These are phyloP conservation scores for Populus simonii DNA, from an alignment of 345 rosid species.

Conservation along the genomic window DNA sequence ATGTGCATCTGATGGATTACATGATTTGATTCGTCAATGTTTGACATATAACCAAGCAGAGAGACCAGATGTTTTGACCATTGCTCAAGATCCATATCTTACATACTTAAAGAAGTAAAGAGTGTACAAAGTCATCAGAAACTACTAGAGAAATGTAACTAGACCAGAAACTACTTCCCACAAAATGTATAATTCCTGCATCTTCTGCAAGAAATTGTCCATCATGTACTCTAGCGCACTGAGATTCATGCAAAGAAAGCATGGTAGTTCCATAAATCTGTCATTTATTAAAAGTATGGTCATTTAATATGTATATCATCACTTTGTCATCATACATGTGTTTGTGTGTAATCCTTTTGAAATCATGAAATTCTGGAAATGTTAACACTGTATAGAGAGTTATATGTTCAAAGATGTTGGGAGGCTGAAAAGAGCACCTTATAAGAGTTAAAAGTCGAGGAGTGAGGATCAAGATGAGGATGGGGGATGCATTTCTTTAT, in stretches of 20 bases:
- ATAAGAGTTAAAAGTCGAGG: not conserved
- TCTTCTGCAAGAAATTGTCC: no score
- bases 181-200: no score
- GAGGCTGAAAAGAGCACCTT: not conserved
- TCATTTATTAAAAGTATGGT: not conserved
- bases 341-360: not conserved
- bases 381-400: not conserved
- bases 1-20: slow-evolving; percentile 18
- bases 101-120: slow-evolving; percentile 33
- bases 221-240: no score
- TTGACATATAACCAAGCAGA: slow-evolving; percentile 83
- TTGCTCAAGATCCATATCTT: slow-evolving; percentile 86
- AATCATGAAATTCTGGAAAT: not conserved
- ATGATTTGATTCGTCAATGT: slow-evolving; percentile 91
- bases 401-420: not conserved
- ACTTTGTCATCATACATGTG: not conserved
- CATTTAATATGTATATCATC: not conserved
- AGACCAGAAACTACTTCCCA: no score
- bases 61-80: slow-evolving; percentile 83
- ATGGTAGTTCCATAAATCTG: not conserved
- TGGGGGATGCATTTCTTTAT: not conserved
- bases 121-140: no score
- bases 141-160: no score
- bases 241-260: no score
- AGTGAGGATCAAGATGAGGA: not conserved